Evolutionary conservation across 371 early-diverging fungal species (phyloP), one percentile per base, ranked within the genome.

Genomic region (Saksenaea oblongispora): DNA sequence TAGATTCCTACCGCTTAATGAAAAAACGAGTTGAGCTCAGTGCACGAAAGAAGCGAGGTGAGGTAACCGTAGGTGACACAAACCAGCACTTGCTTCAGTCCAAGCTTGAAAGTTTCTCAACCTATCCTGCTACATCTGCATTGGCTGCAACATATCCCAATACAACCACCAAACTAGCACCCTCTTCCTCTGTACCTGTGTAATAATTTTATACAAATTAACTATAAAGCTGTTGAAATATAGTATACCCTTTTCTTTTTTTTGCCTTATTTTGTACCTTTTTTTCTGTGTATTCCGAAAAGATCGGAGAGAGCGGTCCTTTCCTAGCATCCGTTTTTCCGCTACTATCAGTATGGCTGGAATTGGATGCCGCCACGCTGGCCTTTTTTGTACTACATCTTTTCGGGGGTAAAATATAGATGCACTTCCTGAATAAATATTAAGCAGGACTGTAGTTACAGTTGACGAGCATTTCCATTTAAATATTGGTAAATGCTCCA

Each of bases 11-110:
- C 34, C 63, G 64, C 11, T 47, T 82, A 41, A 79, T 74, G 17
- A 64, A 74, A 51, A 82, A 82, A 34, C 78, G 82, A 0, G 66
- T 71, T 10, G 69, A 77, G 18, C 54, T 77, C 17, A 61, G 65
- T 13, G 58, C 61, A 27, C 58, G 70, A 28, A 64, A 62, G 47
- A 65, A 62, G 26, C 62, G 54, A 1, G 63, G 51, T 47, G 51
- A 47, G 24, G 24, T 47, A 22, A 47, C 51, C 10, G 26, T 47
- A 10, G 51, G 51, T 18, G 51, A 47, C 22, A 47, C 51, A 10
- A 47, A 22, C 27, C 51, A 47, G 24, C 51, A 47, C 22, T 22
- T 47, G 17, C 51, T 47, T 10, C 51, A 47, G 24, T 9, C 51
- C n/a, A 47, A n/a, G 24, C 22, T 22, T 47, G 22, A 47, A 22